phyloP scores from a whole-genome alignment of 768 basidiomycete species.

The Podaxis sp. region DNA sequence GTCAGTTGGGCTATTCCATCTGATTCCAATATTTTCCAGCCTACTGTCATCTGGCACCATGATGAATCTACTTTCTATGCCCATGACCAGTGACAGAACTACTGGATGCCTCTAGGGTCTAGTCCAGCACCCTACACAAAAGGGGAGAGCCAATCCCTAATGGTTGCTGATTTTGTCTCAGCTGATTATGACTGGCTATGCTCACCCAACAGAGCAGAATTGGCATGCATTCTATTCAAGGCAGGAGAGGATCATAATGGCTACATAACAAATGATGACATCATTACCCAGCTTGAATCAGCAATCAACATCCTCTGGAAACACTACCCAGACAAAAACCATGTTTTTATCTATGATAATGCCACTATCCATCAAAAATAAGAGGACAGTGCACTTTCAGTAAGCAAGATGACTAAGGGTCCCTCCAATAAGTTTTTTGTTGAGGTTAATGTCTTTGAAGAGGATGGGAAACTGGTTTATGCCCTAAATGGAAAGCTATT shows the following conservation, averaged over 20 bases:
- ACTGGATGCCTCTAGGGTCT: slow-evolving; percentile 29
- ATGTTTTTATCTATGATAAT: slow-evolving; percentile 22
- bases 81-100: slow-evolving; percentile 28
- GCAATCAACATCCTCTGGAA: background rate
- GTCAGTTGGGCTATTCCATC: too few relatives aligned
- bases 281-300: background rate
- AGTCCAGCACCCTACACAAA: slow-evolving; percentile 32
- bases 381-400: background rate
- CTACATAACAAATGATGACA: slow-evolving; percentile 4
- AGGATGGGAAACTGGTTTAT: too few relatives aligned
- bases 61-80: slow-evolving; percentile 42
- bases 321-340: slow-evolving; percentile 27
- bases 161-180: slow-evolving; percentile 38
- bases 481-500: background rate
- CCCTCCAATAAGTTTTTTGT: background rate
- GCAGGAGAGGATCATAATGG: slow-evolving; percentile 17
- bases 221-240: background rate
- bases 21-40: too few relatives aligned
- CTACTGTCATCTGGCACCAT: slow-evolving; percentile 28
- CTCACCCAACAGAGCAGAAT: slow-evolving; percentile 19
- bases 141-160: slow-evolving; percentile 39
- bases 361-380: slow-evolving; percentile 30
- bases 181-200: slow-evolving; percentile 24
- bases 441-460: background rate
- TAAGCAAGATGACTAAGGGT: slow-evolving; percentile 1